Percentiles rank a stretch among this genome's conserved stretches.
These are phyloP conservation scores for Aspergillus novofumigatus DNA, from an alignment of 2,329 filamentous ascomycete species.

Conservation along the genomic window DNA sequence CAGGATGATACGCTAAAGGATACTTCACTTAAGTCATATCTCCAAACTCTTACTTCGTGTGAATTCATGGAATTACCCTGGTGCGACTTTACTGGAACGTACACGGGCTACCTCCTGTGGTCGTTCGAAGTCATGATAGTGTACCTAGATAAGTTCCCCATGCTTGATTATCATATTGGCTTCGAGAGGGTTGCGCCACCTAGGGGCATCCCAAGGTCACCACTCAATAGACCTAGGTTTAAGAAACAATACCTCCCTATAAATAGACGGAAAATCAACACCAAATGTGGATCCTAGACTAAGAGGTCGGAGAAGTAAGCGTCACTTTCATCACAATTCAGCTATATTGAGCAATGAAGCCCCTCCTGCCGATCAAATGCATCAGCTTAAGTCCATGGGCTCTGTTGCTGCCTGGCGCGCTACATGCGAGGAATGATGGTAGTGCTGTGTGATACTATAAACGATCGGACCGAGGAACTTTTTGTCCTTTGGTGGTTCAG, in stretches of 20 bases:
- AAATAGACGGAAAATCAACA: background rate
- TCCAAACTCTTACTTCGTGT: background rate
- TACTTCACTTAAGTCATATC: background rate
- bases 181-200: background rate
- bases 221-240: background rate
- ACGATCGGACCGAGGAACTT: slow-evolving; percentile 49
- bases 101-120: background rate
- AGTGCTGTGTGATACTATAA: slow-evolving; percentile 77
- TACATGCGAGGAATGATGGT: slow-evolving; percentile 73
- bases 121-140: background rate
- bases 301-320: slow-evolving; percentile 1
- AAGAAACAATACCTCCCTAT: background rate
- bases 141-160: background rate
- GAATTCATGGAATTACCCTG: background rate
- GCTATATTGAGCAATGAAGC: background rate
- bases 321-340: background rate
- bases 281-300: background rate
- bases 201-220: background rate
- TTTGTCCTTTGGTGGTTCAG: slow-evolving; percentile 29
- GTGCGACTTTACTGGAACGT: background rate
- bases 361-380: background rate
- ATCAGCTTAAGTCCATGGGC: background rate
- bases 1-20: background rate
- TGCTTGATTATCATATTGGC: background rate
- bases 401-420: slow-evolving; percentile 33